Conservation (phyloP, 2,329 filamentous ascomycete species). For the Scorias spongiosa region DNA sequence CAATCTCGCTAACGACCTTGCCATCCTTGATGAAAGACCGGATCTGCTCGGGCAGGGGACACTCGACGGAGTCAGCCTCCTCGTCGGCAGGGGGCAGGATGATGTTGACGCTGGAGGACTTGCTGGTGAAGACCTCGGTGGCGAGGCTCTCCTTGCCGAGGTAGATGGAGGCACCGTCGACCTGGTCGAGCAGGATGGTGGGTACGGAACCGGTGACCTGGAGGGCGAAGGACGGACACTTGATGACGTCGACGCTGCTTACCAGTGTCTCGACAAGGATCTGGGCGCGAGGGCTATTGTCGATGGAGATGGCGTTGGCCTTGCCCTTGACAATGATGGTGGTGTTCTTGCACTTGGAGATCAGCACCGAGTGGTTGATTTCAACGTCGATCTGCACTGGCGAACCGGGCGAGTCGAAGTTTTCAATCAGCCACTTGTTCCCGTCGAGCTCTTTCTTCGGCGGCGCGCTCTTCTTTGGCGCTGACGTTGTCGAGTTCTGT, state of each 20-base stretch:
- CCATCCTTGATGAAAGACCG: slow-evolving; percentile 65
- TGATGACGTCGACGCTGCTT: slow-evolving; percentile 86
- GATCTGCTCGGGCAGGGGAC: slow-evolving; percentile 79
- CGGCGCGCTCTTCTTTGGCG: slow-evolving; percentile 20
- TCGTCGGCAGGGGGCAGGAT: slow-evolving; percentile 57
- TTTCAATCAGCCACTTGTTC: slow-evolving; percentile 94
- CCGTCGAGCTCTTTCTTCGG: slow-evolving; percentile 38
- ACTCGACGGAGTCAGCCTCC: slow-evolving; percentile 72
- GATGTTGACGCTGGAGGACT: slow-evolving; percentile 74
- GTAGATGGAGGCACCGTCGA: slow-evolving; percentile 80
- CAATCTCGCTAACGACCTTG: slow-evolving; percentile 78
- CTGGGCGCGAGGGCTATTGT: slow-evolving; percentile 73
- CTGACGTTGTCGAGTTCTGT: slow-evolving; percentile 22
- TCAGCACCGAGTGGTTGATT: slow-evolving; percentile 77
- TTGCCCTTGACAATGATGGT: slow-evolving; percentile 85
- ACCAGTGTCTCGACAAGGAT: slow-evolving; percentile 82
- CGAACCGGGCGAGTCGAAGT: slow-evolving; percentile 62
- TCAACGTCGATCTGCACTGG: slow-evolving; percentile 70
- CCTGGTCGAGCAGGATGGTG: slow-evolving; percentile 80
- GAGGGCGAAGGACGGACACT: slow-evolving; percentile 85
- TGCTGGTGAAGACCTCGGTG: slow-evolving; percentile 80
- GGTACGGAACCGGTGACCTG: slow-evolving; percentile 66
- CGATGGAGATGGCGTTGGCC: slow-evolving; percentile 89
- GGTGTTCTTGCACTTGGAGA: slow-evolving; percentile 80
- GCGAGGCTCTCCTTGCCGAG: slow-evolving; percentile 62